These are phyloP conservation scores for Ustilago xerochloae DNA, from an alignment of 1,284 basidiomycete genomes.

Conservation along the genomic window DNA sequence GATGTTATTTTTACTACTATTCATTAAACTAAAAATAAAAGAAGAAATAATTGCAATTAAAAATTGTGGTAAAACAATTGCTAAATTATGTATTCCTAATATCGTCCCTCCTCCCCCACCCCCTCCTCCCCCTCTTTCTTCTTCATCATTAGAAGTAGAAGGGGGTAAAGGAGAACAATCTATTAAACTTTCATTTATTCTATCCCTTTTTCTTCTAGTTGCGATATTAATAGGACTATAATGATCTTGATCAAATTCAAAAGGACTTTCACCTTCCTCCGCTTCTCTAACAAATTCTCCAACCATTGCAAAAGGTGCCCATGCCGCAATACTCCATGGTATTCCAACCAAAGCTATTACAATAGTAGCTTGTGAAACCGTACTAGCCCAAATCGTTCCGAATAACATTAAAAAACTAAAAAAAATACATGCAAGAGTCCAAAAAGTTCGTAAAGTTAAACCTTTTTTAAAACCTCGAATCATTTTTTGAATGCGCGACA, in stretches of 20 bases:
- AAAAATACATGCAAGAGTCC: conserved; percentile 51
- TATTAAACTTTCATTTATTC: neutral
- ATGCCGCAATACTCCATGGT: conserved; percentile 64
- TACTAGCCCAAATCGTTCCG: conserved; percentile 49
- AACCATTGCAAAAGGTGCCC: conserved; percentile 67
- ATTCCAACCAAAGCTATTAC: conserved; percentile 62
- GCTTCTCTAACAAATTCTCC: conserved; percentile 64
- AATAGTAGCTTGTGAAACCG: conserved; percentile 40
- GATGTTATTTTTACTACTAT: neutral
- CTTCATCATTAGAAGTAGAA: neutral
- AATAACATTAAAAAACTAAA: conserved; percentile 48
- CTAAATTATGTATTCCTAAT: conserved; percentile 92
- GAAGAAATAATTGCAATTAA: conserved; percentile 84
- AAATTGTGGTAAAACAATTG: conserved; percentile 68
- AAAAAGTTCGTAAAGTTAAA: conserved; percentile 57
- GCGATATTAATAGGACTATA: too few species aligned
- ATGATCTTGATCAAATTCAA: conserved; percentile 52
- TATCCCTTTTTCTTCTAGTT: conserved; percentile 11
- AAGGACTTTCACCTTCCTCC: conserved; percentile 47
- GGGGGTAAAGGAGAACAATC: neutral
- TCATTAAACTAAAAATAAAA: conserved; percentile 78
- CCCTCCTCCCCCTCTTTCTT: neutral
- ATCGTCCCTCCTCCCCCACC: conserved; percentile 82
- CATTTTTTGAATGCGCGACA: conserved; percentile 25
- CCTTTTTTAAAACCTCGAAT: conserved; percentile 21